Conservation (phyloP, 129 eudicot species). For the Rutidosis leptorrhynchoides region DNA sequence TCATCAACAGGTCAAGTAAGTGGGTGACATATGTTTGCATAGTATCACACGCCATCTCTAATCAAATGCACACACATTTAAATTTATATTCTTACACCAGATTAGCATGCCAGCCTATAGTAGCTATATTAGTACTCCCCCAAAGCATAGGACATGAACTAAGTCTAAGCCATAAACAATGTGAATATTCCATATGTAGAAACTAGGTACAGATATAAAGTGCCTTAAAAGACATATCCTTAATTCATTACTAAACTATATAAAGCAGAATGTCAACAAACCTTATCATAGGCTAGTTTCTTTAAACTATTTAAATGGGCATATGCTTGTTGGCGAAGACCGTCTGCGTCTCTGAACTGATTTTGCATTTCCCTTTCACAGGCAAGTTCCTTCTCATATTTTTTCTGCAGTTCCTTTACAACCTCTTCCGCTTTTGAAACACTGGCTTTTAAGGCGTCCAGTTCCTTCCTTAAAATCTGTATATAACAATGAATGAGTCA, state of each 20-base stretch:
- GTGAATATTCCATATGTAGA: neutral
- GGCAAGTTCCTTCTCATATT: conserved; percentile 47
- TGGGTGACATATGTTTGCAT: conserved; percentile 1
- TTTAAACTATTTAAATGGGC: conserved; percentile 41
- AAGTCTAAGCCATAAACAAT: neutral
- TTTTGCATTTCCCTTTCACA: conserved; percentile 50
- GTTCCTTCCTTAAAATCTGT: conserved; percentile 74
- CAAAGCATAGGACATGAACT: neutral
- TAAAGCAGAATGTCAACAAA: conserved; percentile 32
- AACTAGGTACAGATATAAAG: neutral
- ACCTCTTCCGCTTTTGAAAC: conserved; percentile 51
- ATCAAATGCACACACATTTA: neutral
- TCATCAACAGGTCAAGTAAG: conserved; percentile 9
- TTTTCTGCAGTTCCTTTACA: conserved; percentile 37
- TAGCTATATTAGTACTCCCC: neutral
- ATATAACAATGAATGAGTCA: conserved; percentile 25
- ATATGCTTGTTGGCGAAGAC: conserved; percentile 69
- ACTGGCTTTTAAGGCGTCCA: conserved; percentile 47
- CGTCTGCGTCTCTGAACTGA: conserved; percentile 59
- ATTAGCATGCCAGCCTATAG: neutral
- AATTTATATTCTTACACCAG: conserved; percentile 2
- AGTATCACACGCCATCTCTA: conserved; percentile 9
- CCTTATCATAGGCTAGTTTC: conserved; percentile 62
- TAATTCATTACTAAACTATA: conserved; percentile 15
- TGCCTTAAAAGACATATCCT: conserved; percentile 5